These are phyloP conservation scores for Ceratobasidium sp. DNA, from an alignment of 1,284 basidiomycete species.

Conservation along the genomic window DNA sequence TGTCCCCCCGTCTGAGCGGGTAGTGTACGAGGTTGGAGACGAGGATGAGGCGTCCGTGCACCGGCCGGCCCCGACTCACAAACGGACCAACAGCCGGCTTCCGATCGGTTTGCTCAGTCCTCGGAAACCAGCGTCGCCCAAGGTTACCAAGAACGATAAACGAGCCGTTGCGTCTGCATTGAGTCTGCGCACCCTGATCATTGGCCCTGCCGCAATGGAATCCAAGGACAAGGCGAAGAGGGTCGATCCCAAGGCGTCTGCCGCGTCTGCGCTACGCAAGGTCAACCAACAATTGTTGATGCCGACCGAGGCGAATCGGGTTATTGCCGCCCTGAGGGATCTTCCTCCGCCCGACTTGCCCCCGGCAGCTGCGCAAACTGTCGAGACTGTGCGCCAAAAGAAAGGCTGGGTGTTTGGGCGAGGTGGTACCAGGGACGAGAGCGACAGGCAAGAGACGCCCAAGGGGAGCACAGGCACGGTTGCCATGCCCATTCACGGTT, in stretches of 20 bases:
- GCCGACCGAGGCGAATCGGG: slow-evolving; percentile 68
- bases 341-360: slow-evolving; percentile 54
- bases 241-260: slow-evolving; percentile 51
- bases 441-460: neutral
- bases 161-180: slow-evolving; percentile 68
- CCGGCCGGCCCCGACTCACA: neutral
- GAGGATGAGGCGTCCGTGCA: slow-evolving; percentile 7
- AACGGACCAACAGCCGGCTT: slow-evolving; percentile 7
- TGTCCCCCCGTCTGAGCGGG: slow-evolving; percentile 20
- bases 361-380: slow-evolving; percentile 30
- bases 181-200: slow-evolving; percentile 68
- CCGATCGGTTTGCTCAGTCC: slow-evolving; percentile 3
- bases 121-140: slow-evolving; percentile 24
- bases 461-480: slow-evolving; percentile 13
- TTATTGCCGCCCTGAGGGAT: slow-evolving; percentile 68
- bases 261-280: slow-evolving; percentile 58
- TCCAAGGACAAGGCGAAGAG: slow-evolving; percentile 50
- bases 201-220: slow-evolving; percentile 56
- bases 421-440: slow-evolving; percentile 10
- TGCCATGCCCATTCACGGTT: slow-evolving; percentile 39
- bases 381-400: slow-evolving; percentile 22
- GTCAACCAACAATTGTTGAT: slow-evolving; percentile 72
- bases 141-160: slow-evolving; percentile 54
- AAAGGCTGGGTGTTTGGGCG: slow-evolving; percentile 23
- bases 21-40: slow-evolving; percentile 20